Evolutionary conservation across 2,329 filamentous ascomycete genomes (phyloP).

Genomic region (Bisporella sp.): DNA sequence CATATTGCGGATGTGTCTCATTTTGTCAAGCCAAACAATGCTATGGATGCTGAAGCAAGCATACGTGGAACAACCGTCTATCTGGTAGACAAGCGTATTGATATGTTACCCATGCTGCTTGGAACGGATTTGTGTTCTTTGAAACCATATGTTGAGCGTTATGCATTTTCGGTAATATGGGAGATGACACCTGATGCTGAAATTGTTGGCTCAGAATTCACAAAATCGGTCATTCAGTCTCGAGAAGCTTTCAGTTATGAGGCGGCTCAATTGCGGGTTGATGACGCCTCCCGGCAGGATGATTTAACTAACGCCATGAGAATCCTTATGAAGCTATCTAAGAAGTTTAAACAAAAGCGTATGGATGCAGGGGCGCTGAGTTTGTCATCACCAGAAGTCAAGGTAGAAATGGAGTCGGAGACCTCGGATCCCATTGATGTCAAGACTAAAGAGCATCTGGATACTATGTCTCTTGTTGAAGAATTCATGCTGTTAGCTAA

Average conservation of each 20-base stretch:
- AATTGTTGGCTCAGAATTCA: constrained; percentile 79
- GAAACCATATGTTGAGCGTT: constrained; percentile 95
- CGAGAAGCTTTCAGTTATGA: constrained; percentile 98
- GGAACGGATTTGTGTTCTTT: constrained; percentile 94
- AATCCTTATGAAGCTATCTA: constrained; percentile 77
- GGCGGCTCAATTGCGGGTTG: constrained; percentile 87
- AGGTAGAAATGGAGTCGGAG: constrained; percentile 90
- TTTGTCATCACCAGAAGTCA: constrained; percentile 95
- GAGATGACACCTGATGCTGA: constrained; percentile 82
- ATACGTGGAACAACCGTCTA: constrained; percentile 95
- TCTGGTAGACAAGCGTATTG: constrained; percentile 96
- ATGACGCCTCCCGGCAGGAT: constrained; percentile 80
- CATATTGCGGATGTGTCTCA: constrained; percentile 99
- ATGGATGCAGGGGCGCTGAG: constrained; percentile 95
- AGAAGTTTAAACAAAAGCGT: constrained; percentile 88
- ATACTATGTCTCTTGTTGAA: constrained; percentile 95
- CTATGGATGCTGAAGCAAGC: constrained; percentile 94
- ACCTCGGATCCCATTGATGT: constrained; percentile 94
- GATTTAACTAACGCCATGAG: constrained; percentile 88
- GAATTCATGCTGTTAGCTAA: constrained; percentile 99
- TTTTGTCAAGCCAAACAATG: constrained; percentile 93
- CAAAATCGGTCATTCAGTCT: constrained; percentile 95
- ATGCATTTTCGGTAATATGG: constrained; percentile 81
- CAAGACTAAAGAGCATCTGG: constrained; percentile 87
- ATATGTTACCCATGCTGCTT: constrained; percentile 96